Base-by-base conservation (phyloP, 1,284 basidiomycete genomes). In the Ceratobasidium sp. region DNA sequence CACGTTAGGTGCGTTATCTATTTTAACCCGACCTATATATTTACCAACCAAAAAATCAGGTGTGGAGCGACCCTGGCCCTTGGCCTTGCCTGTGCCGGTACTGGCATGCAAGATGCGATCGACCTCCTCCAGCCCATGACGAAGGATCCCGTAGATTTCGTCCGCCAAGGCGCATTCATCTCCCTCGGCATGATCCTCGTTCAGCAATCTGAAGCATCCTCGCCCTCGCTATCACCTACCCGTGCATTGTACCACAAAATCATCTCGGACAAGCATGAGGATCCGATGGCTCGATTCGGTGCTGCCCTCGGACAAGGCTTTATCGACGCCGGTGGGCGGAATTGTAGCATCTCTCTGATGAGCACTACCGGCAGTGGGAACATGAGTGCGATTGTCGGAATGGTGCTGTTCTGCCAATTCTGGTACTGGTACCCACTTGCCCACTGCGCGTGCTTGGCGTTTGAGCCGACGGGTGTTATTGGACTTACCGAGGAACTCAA, bases 351-450 rank as follows among this genome's bases (percentile, higher is more conserved):
- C 75, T 94, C 89, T 75, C 82, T 98, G 68, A 91, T 94, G 77
- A 96, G 93, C 75, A 87, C 92, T 71, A 93, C 93, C 4, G 96
- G 96, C 4, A 95, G 90, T 72, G 86, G 85, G 73, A 95, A 97
- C 78, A 95, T 94, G 74, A 92, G 86, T 69, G 93, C 95, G 2
- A 93, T 98, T 72, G 93, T 98, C 43, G 96, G 96, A 31, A 95
- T 98, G 92, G 88, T 91, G 17, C 80, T 98, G 76, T 98, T 98
- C 82, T 93, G 91, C 75, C 96, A 98, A 78, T 98, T 98, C 81
- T 98, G 96, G 96, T 98, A 98, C 78, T 98, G 96, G 96, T 98
- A 95, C 80, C 96, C 96, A 38, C 82, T 98, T 31, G 94, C 94
- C n/a, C 95, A 97, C 76, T 94, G 92, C 74, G 90, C 93, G 17